Base-by-base conservation (phyloP, 2,329 filamentous ascomycete species). In the Monilinia fructicola region DNA sequence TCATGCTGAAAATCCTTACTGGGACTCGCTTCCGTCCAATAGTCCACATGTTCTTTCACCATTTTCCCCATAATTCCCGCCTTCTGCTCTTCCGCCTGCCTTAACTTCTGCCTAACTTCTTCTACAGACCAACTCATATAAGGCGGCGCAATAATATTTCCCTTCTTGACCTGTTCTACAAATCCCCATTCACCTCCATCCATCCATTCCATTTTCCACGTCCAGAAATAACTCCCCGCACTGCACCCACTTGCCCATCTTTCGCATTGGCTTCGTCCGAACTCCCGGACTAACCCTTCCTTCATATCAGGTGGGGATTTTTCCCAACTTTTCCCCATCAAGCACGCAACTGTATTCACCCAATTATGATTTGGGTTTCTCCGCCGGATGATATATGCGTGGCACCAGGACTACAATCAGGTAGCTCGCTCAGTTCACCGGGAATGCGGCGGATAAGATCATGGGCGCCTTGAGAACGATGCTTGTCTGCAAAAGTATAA, bases 111-210 rank as follows among this genome's bases (percentile, higher is more conserved):
- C 7, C 71, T 70, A 5, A 84, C 75, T 11, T 82, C 78, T 6
- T 73, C 69, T 4, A 71, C 70, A 35, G 76, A 67, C 59, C 83
- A 70, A 1, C 70, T 71, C 65, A 83, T 74, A 64, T 77, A 73
- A 48, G 70, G 64, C 46, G 84, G 79, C 1, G 80, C 70, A 0
- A 73, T 71, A 64, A 85, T 78, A 44, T 79, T 78, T 3, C 77
- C 75, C 28, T 78, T 79, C 28, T 82, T 79, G 11, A 78, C 80
- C 75, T 85, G 83, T 48, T 82, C 79, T 26, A 79, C 79, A 75
- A 87, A 86, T 0, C 84, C 84, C 85, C 85, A 87, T 74, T 85
- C 84, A 16, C 84, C 84, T 16, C 84, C 85, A n/a, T 81, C 80
- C 80, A 85, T 84, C 84, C 84, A 87, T 69, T 73, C 74, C 84